A percentile compares a stretch with the other conserved stretches of the same genome.
Evolutionary conservation across 2,329 filamentous ascomycete genomes (phyloP).

Genomic region (Sclerotinia minor): DNA sequence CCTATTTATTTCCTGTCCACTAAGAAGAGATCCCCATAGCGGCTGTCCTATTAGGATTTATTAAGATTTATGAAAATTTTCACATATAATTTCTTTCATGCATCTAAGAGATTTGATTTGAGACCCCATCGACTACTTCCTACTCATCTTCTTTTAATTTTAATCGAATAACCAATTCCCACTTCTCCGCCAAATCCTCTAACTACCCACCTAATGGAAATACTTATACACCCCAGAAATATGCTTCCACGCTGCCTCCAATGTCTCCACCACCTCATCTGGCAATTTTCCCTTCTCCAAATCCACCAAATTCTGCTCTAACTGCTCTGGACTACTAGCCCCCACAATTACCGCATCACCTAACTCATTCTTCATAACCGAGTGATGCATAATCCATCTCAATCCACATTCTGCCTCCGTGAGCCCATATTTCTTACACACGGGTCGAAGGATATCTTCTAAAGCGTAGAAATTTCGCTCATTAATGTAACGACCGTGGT

Average conservation of each 20-base stretch:
- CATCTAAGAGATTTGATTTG: not conserved
- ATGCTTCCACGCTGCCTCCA: conserved; percentile 72
- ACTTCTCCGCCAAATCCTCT: not conserved
- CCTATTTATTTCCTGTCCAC: not conserved
- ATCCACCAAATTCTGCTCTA: conserved; percentile 57
- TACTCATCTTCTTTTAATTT: not conserved
- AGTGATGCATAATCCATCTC: conserved; percentile 74
- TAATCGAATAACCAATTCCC: not conserved
- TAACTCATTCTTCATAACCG: conserved; percentile 52
- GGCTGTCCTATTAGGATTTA: not conserved
- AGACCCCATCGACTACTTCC: not conserved
- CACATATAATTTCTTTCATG: not conserved
- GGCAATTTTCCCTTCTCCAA: conserved; percentile 72
- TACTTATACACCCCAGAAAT: conserved; percentile 12
- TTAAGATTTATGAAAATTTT: not conserved
- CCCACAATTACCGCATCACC: conserved; percentile 63
- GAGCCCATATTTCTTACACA: conserved; percentile 65
- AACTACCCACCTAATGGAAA: not conserved
- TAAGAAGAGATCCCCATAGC: too few relatives aligned
- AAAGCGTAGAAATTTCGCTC: conserved; percentile 66
- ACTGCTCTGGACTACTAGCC: conserved; percentile 57
- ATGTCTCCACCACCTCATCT: conserved; percentile 68
- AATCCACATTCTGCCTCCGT: conserved; percentile 72
- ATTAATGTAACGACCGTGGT: conserved; percentile 61
- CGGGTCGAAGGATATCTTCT: conserved; percentile 61